Evolutionary conservation across 371 early-diverging fungal genomes (phyloP), one percentile per base, ranked within the genome.

Genomic region (Smittium culicis): DNA sequence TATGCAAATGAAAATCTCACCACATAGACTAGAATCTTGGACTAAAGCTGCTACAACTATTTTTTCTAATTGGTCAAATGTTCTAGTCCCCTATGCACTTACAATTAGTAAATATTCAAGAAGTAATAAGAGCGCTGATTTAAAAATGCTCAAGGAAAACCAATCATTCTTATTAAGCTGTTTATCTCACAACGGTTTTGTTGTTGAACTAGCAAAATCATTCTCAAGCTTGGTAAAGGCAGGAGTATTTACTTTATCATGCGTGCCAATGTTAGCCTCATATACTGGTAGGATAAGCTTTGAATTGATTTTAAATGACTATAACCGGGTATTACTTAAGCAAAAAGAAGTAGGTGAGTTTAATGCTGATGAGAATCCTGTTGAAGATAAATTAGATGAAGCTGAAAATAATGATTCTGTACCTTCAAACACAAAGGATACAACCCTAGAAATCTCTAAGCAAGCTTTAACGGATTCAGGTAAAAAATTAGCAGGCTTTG

Each of bases 401-500:
- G n/a, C n/a, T n/a, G n/a, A n/a, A n/a, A n/a, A n/a, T n/a, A n/a
- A n/a, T n/a, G n/a, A n/a, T n/a, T n/a, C n/a, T n/a, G n/a, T n/a
- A n/a, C n/a, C n/a, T n/a, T n/a, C n/a, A n/a, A n/a, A n/a, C n/a
- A n/a, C n/a, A n/a, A n/a, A n/a, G n/a, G n/a, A n/a, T n/a, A n/a
- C n/a, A n/a, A n/a, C n/a, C n/a, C n/a, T n/a, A n/a, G n/a, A n/a
- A n/a, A n/a, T n/a, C n/a, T n/a, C n/a, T n/a, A n/a, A n/a, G n/a
- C n/a, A n/a, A n/a, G n/a, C n/a, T n/a, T n/a, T n/a, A n/a, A n/a
- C n/a, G n/a, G n/a, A n/a, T n/a, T 14, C 62, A 34, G 8, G 11
- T 16, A 16, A 5, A 25, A 59, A 59, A 32, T 25, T 32, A 29
- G 66, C 68, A 5, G 76, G 76, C 0, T 74, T 74, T 65, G 76